Evolutionary conservation across 2,329 filamentous ascomycete species (phyloP).

Genomic region (Trichoderma asperellum): DNA sequence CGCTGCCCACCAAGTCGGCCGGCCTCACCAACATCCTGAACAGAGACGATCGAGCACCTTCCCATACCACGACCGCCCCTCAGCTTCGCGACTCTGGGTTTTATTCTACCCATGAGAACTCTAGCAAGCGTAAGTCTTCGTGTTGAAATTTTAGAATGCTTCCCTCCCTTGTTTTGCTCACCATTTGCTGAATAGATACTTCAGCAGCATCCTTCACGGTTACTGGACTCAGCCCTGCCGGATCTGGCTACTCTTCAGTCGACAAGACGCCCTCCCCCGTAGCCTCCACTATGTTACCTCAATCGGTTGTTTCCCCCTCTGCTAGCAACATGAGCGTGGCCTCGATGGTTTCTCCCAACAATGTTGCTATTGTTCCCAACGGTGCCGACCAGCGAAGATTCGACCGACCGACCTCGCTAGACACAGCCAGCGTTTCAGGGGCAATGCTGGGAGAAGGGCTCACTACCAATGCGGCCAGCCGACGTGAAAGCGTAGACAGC

Average conservation of each 20-base stretch:
- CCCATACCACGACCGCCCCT: slow-evolving; percentile 37
- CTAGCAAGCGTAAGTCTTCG: slow-evolving; percentile 47
- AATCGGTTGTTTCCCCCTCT: slow-evolving; percentile 58
- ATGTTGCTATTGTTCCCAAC: slow-evolving; percentile 52
- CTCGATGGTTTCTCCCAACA: slow-evolving; percentile 66
- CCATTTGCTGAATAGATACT: slow-evolving; percentile 39
- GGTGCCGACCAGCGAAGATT: slow-evolving; percentile 50
- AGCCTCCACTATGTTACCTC: slow-evolving; percentile 54
- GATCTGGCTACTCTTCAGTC: slow-evolving; percentile 52
- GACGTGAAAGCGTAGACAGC: slow-evolving; percentile 80
- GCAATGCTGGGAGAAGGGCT: slow-evolving; percentile 43
- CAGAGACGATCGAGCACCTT: slow-evolving; percentile 40
- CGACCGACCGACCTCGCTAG: slow-evolving; percentile 46
- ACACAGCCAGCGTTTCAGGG: slow-evolving; percentile 39
- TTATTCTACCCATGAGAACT: slow-evolving; percentile 49
- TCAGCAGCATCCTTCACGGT: slow-evolving; percentile 47
- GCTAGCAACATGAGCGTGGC: slow-evolving; percentile 67
- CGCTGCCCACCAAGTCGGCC: slow-evolving; percentile 40
- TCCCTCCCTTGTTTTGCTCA: slow-evolving; percentile 25
- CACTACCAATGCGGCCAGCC: slow-evolving; percentile 53
- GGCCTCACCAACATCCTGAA: slow-evolving; percentile 48
- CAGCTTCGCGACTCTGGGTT: slow-evolving; percentile 50
- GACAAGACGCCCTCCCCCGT: slow-evolving; percentile 68
- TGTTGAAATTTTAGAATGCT: not conserved
- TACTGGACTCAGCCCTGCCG: slow-evolving; percentile 47